Evolutionary conservation across 345 rosid genomes (phyloP), one percentile per base, ranked within the genome.

Genomic region (Kandelia obovata): DNA sequence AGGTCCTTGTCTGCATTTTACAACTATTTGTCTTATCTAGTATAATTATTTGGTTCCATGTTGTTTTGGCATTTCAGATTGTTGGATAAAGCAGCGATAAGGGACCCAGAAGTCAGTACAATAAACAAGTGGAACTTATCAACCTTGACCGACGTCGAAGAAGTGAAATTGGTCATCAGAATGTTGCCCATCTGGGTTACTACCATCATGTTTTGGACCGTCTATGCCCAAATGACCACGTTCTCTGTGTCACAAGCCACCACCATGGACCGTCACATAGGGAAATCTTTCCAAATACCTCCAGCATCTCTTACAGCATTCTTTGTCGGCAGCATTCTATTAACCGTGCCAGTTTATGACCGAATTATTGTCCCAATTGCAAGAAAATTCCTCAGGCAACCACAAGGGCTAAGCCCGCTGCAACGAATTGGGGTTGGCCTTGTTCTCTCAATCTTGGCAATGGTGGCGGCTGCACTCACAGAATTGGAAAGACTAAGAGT

Each of bases 171-270:
- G 78, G 88, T 95, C 61, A 16, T 95, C 2, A 71, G 96, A 21
- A 95, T 95, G 99, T 52, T 95, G 66, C 99, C 99, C 6, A 81
- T 92, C 20, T 95, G 99, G 99, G 93, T 89, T 60, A 92, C 99
- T 37, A 87, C 83, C 21, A 82, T 95, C 20, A 85, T 92, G 49
- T 95, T 95, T 70, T 91, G 99, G 99, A 88, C 97, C n/a, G 85
- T 91, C 62, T 90, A 95, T 56, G 99, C 99, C 13, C 99, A 95
- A 59, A 80, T 91, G 85, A 87, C 97, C 6, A 95, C 99, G 26
- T 82, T 95, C 71, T 95, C 99, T 0, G 99, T 95, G 26, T 88
- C 96, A 15, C 99, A 95, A 70, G 92, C 97, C 8, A 78, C 93
- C 43, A 91, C 96, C 23, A 84, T 95, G 97, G 76, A 92, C 85